Percentiles rank a stretch among this genome's conserved stretches.
phyloP scores from a whole-genome alignment of 306 rosid genomes.

The Malus sylvestris region DNA sequence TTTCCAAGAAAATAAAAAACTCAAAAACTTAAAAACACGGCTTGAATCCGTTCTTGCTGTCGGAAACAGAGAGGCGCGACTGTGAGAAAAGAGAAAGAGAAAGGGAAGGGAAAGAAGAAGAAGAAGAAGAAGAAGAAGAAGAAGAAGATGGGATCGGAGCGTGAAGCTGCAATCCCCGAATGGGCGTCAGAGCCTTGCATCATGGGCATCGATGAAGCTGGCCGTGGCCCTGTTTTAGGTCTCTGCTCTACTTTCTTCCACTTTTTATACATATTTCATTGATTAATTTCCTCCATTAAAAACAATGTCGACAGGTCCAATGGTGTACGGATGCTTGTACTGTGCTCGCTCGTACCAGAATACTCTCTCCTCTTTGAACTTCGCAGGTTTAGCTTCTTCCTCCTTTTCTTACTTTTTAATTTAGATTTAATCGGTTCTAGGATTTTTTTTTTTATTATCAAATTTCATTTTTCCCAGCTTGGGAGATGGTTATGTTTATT shows the following conservation, averaged over 20 bases:
- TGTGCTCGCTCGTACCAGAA: slow-evolving; percentile 65
- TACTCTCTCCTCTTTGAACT: slow-evolving; percentile 64
- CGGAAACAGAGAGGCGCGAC: no score
- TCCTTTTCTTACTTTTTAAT: background rate
- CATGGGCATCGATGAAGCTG: slow-evolving; percentile 96
- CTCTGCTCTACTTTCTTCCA: background rate
- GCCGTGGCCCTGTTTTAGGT: slow-evolving; percentile 95
- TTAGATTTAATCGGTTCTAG: background rate
- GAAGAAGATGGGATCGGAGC: slow-evolving; percentile 39
- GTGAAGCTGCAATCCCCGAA: slow-evolving; percentile 19
- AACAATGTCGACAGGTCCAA: slow-evolving; percentile 26
- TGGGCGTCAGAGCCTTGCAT: slow-evolving; percentile 75
- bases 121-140: background rate
- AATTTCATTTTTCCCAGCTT: no score
- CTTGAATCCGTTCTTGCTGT: no score
- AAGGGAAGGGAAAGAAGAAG: no score
- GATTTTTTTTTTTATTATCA: no score
- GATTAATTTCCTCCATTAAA: background rate
- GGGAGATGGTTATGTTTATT: no score
- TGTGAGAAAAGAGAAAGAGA: no score
- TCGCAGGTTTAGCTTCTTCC: slow-evolving; percentile 48
- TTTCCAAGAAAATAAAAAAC: no score
- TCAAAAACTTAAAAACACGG: no score
- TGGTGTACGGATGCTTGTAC: slow-evolving; percentile 79
- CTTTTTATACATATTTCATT: background rate